Percentiles rank a stretch among this genome's conserved stretches.
Evolutionary conservation across 306 rosid species (phyloP).

Genomic region (Astragalus glycyphyllos): DNA sequence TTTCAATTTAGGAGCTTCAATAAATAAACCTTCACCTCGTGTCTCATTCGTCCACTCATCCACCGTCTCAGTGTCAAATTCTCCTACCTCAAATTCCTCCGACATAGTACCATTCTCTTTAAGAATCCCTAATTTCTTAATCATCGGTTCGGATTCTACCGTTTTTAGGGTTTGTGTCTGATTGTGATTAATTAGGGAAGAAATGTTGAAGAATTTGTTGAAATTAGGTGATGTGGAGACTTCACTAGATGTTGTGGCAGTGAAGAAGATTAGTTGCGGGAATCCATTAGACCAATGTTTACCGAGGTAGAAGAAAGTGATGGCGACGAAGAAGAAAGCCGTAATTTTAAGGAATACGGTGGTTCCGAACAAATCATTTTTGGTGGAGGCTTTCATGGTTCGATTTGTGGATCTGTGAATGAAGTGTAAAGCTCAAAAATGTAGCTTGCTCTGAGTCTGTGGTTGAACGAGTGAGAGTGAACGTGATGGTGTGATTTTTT

Average conservation of each 20-base stretch:
- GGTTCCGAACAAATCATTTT: slow-evolving; percentile 48
- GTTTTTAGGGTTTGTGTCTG: slow-evolving; percentile 36
- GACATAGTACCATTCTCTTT: slow-evolving; percentile 87
- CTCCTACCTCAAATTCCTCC: slow-evolving; percentile 82
- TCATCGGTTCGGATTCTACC: neutral
- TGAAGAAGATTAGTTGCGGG: slow-evolving; percentile 76
- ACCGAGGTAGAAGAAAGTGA: slow-evolving; percentile 74
- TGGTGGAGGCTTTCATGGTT: slow-evolving; percentile 50
- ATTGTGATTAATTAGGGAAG: slow-evolving; percentile 51
- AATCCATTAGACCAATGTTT: slow-evolving; percentile 64
- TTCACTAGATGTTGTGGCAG: slow-evolving; percentile 32
- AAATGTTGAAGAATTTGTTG: slow-evolving; percentile 49
- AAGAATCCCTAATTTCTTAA: slow-evolving; percentile 74
- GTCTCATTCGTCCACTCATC: slow-evolving; percentile 62
- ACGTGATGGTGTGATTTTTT: neutral
- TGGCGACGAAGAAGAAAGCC: slow-evolving; percentile 49
- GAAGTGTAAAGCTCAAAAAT: neutral
- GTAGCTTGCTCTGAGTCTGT: neutral
- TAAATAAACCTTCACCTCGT: slow-evolving; percentile 22
- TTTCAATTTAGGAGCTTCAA: slow-evolving; percentile 24
- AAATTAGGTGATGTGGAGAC: slow-evolving; percentile 71
- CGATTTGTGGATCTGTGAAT: neutral
- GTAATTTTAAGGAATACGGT: slow-evolving; percentile 50
- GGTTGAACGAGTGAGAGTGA: neutral
- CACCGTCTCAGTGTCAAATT: slow-evolving; percentile 58